Percentiles rank a stretch among this genome's conserved stretches.
phyloP scores from a whole-genome alignment of 495 filamentous ascomycete species.

The Penicillium simplicissimum region DNA sequence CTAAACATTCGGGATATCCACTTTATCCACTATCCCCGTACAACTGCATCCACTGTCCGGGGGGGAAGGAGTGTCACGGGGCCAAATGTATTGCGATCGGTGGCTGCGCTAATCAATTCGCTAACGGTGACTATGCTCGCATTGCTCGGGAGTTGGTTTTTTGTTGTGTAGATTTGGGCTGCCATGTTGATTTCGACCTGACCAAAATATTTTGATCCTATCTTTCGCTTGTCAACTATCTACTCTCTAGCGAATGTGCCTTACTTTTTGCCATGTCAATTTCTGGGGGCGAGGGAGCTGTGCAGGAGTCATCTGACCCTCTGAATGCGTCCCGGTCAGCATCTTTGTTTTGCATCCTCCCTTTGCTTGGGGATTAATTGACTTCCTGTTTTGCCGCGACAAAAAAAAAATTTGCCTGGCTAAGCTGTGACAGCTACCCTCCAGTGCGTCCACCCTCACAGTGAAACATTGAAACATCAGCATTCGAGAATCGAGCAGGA shows the following conservation, averaged over 20 bases:
- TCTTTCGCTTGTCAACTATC: not conserved
- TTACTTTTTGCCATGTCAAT: not conserved
- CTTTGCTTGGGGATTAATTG: not conserved
- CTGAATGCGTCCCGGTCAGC: not conserved
- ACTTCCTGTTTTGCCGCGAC: conserved; percentile 1
- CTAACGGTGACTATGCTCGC: not conserved
- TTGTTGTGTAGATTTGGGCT: not conserved
- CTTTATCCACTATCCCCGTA: not conserved
- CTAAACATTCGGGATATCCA: not conserved
- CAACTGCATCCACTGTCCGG: not conserved
- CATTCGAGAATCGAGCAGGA: not conserved
- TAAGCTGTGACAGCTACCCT: not conserved
- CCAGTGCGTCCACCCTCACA: too few species aligned
- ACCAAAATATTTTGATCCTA: not conserved
- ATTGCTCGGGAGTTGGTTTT: not conserved
- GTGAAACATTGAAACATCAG: not conserved
- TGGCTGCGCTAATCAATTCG: conserved; percentile 4
- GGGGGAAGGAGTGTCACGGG: not conserved
- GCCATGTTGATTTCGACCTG: too few species aligned
- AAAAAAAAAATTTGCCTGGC: not conserved
- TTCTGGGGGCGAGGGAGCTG: not conserved
- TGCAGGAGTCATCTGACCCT: conserved; percentile 6
- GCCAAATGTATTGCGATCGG: conserved; percentile 2
- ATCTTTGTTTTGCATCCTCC: not conserved
- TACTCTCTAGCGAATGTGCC: not conserved